Base-by-base conservation (phyloP, 2,329 filamentous ascomycete genomes). In the Epichloe scottii region DNA sequence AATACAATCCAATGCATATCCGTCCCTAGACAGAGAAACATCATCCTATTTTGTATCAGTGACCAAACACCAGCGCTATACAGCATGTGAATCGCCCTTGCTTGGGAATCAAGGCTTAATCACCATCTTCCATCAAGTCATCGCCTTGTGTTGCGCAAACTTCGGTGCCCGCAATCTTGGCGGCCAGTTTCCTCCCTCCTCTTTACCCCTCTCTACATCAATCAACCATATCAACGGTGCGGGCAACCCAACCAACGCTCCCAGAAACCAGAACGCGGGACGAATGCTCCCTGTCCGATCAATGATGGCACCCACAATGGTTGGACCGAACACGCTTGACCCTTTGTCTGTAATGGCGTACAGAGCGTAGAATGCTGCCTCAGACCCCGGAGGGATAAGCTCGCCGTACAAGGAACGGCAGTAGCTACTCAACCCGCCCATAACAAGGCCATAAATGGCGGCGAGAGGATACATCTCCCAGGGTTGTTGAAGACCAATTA, bases 301-400 rank as follows among this genome's bases (percentile, higher is more conserved):
- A 12, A 93, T 95, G 57, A 98, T 95, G 12, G 83, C 81, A 1
- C 90, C 93, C 0, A 98, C 93, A 63, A 98, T 91, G 0, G 89
- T 86, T 0, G 93, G 93, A 0, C 93, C 93, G 66, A 98, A 96
- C 2, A 97, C 76, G 63, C 87, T 94, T 21, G 87, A 93, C 1
- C 91, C 90, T 67, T 98, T 98, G 66, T 98, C 93, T 2, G 93
- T 97, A 56, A 97, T 96, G 37, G 93, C 93, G 63, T 97, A 98
- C 2, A 98, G 74, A 0, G 91, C 90, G 64, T 95, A 98, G 63
- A 98, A 98, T 0, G 91, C 90, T 0, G 93, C 90, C 68, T 98
- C 93, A 33, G 86, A 94, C 4, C 93, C 93, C 0, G 89, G 88
- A 1, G 93, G 93, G 51, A 98, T 95, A 51, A 98, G 76, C 66